Base-by-base conservation (phyloP, 2,329 filamentous ascomycete species). In the Monilinia laxa region DNA sequence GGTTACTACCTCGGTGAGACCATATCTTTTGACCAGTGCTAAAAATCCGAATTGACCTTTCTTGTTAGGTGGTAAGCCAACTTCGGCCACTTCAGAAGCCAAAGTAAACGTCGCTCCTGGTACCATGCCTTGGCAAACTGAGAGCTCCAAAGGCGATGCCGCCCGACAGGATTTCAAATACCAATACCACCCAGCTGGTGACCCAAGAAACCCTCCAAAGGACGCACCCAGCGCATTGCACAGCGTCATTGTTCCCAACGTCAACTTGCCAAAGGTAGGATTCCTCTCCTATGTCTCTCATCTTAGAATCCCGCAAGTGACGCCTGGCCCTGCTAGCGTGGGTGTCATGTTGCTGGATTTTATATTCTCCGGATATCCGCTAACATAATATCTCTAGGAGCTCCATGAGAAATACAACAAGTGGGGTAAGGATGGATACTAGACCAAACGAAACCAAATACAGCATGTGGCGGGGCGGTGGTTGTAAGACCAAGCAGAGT, bases 391-490 rank as follows among this genome's bases (percentile, higher is more conserved):
- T 51, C 28, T 59, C 67, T 75, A 96, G 92, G 85, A 90, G 76
- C 87, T 97, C 71, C 95, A 99, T 83, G 95, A 99, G 75, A 90
- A 90, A 83, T 98, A 90, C 88, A 99, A 99, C 91, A 99, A 99
- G 86, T 98, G 92, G 88, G 95, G 95, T 80, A 98, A 98, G 88
- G 95, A 98, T 74, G 93, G 92, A 74, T 98, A 75, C 68, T 77
- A 76, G 71, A 68, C 25, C 51, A 64, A 38, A 63, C 18, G 28
- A 12, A 78, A 4, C 31, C 68, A 84, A n/a, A 42, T 56, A 31
- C n/a, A 40, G 60, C 62, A 28, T 49, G 54, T 59, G 53, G 53
- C 35, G 28, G 62, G 35, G 20, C 55, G 23, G 45, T 58, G 23
- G 45, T 64, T 63, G 59, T 42, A 51, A 52, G 62, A 56, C 47